Base-by-base conservation (phyloP, 78 protist species). In the Chrysochromulina tobinii region DNA sequence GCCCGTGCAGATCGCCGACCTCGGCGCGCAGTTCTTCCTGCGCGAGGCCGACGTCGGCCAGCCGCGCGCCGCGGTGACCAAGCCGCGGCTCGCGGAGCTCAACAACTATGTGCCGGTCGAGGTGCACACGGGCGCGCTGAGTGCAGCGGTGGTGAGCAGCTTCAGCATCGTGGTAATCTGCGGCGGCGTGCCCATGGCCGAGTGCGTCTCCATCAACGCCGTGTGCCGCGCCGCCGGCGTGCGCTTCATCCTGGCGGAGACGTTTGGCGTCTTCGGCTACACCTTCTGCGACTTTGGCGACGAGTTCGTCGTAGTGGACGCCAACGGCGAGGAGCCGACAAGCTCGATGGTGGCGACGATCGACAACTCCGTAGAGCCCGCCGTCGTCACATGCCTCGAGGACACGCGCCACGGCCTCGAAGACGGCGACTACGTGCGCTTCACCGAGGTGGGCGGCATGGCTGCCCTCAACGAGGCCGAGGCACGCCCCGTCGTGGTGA, bases 381-480 rank as follows among this genome's bases (percentile, higher is more conserved):
- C 96, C 1, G 88, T 95, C 14, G 98, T 98, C 18, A 94, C 97
- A 9, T 84, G 92, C 53, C 89, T 95, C 89, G 83, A 50, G 58
- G 83, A 75, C 25, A 15, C 58, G 83, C 55, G 96, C 21, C 99
- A 98, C 91, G 96, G 93, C 25, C 66, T 97, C 15, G 96, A 94
- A 68, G 91, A 84, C 38, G 98, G 98, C 48, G 99, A 97, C 91
- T 72, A 57, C n/a, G 97, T 98, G 23, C 61, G 84, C 7, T 98
- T 98, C 93, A 57, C 93, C 51, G 98, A 96, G 75, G 93, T 98
- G 48, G 53, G 92, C 53, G 99, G 99, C 57, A 97, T 98, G 98
- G 21, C 88, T 12, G 96, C 91, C 89, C 86, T 98, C 66, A 98
- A 98, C 92, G 93, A 81, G 54, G 6, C 75, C 79, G 72, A 0